Evolutionary conservation across 306 rosid genomes (phyloP).

Genomic region (Trichosanthes truncata): DNA sequence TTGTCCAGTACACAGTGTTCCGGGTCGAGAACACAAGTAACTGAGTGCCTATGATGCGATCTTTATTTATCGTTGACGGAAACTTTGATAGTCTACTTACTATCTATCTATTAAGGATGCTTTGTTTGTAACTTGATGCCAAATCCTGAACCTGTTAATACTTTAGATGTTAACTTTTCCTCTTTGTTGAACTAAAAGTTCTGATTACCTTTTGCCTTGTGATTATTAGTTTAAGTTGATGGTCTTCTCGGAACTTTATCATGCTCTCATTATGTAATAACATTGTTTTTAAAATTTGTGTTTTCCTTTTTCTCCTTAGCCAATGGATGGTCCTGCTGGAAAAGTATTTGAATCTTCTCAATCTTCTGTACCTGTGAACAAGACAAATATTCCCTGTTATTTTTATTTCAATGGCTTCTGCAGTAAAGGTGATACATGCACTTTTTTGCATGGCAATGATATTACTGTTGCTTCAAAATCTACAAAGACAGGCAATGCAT

Average conservation of each 20-base stretch:
- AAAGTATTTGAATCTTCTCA: conserved; percentile 39
- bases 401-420: conserved; percentile 71
- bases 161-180: not conserved
- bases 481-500: conserved; percentile 32
- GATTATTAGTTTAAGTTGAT: not conserved
- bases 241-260: conserved; percentile 1
- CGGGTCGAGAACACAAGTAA: not conserved
- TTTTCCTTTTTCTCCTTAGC: conserved; percentile 35
- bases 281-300: conserved; percentile 11
- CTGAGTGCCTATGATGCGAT: not conserved
- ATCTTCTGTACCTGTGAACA: conserved; percentile 42
- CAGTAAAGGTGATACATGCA: conserved; percentile 68
- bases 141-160: not conserved
- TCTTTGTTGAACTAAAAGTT: not conserved
- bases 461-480: conserved; percentile 25
- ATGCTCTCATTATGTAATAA: conserved; percentile 8
- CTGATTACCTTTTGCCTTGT: not conserved
- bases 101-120: not conserved
- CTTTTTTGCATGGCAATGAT: conserved; percentile 53
- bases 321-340: conserved; percentile 56
- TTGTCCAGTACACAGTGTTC: not conserved
- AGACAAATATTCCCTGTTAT: conserved; percentile 58
- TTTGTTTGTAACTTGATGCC: not conserved
- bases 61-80: not conserved
- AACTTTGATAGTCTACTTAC: not conserved